Conservation (phyloP, 2,329 filamentous ascomycete species). For the Drechmeria coniospora region DNA sequence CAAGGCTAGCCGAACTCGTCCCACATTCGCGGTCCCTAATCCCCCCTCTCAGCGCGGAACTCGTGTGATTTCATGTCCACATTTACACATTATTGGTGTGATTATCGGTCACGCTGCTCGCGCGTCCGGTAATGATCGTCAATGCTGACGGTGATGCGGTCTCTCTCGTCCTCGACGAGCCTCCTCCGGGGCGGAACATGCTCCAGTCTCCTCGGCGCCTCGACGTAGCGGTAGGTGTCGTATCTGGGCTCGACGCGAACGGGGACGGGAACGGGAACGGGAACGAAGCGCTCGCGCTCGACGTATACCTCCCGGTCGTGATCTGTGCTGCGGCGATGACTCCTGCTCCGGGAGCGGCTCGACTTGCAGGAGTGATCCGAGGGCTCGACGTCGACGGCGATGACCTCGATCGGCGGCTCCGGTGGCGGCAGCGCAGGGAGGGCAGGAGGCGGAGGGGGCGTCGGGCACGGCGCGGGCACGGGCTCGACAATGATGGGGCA, state of each 20-base stretch:
- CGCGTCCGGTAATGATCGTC: constrained; percentile 16
- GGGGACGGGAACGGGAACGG: constrained; percentile 25
- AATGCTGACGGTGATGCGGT: constrained; percentile 14
- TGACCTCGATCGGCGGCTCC: constrained; percentile 21
- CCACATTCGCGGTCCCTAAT: too few relatives aligned
- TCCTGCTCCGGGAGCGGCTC: constrained; percentile 15
- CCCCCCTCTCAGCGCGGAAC: too few relatives aligned
- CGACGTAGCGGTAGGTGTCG: constrained; percentile 38
- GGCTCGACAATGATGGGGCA: not conserved
- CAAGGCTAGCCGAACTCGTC: too few relatives aligned
- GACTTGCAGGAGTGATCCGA: constrained; percentile 10
- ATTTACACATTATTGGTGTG: too few relatives aligned
- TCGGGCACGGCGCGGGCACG: constrained; percentile 3
- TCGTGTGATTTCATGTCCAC: too few relatives aligned
- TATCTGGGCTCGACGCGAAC: constrained; percentile 23
- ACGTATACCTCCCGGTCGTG: constrained; percentile 32
- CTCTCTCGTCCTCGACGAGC: constrained; percentile 15
- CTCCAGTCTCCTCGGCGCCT: constrained; percentile 24
- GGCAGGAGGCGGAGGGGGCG: constrained; percentile 8
- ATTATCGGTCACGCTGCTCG: constrained; percentile 14
- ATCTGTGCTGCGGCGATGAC: constrained; percentile 10
- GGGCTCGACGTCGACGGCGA: constrained; percentile 21
- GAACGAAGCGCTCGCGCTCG: constrained; percentile 34
- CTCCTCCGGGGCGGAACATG: constrained; percentile 14
- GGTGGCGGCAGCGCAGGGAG: constrained; percentile 9